Evolutionary conservation across 2,329 filamentous ascomycete genomes (phyloP), one percentile per base, ranked within the genome.

Genomic region (Diaporthe helianthi): DNA sequence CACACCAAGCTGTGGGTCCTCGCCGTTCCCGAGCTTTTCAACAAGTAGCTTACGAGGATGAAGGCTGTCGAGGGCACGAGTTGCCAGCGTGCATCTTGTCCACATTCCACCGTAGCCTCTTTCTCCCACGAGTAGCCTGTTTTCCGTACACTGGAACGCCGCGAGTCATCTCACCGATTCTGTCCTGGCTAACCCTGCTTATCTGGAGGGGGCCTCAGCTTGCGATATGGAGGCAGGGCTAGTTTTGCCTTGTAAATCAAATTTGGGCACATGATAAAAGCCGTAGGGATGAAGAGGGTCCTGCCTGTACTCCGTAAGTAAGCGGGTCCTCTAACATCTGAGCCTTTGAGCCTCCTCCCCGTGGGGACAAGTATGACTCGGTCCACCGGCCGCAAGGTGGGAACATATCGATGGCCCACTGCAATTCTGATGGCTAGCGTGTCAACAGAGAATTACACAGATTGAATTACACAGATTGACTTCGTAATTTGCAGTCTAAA

Each of bases 121-220:
- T 6, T n/a, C 19, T 5, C 3, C 7, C 31, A 10, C 29, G 26
- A 9, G 26, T 12, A 38, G 12, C 44, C 1, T 12, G n/a, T 12
- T n/a, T n/a, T n/a, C n/a, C n/a, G n/a, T n/a, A n/a, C n/a, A n/a
- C n/a, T n/a, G 22, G 19, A 46, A 7, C 26, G 26, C 58, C 58
- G 58, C 58, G 58, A 61, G 58, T 61, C 58, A 61, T 61, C 41
- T 61, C 58, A 61, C 58, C 58, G 58, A 33, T 61, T 47, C 5
- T 17, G 26, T 47, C 10, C 26, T 47, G n/a, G 33, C 38, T 24
- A 26, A 47, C 26, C 41, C 19, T 61, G 58, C 58, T 61, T 61
- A 61, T 61, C 58, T 47, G 26, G 19, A 33, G 41, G 26, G 17
- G 26, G 6, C 29, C 24, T 46, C 4, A 13, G 12, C 29, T 47